Evolutionary conservation across 345 rosid species (phyloP), one percentile per base, ranked within the genome.

Genomic region (Heritiera littoralis): DNA sequence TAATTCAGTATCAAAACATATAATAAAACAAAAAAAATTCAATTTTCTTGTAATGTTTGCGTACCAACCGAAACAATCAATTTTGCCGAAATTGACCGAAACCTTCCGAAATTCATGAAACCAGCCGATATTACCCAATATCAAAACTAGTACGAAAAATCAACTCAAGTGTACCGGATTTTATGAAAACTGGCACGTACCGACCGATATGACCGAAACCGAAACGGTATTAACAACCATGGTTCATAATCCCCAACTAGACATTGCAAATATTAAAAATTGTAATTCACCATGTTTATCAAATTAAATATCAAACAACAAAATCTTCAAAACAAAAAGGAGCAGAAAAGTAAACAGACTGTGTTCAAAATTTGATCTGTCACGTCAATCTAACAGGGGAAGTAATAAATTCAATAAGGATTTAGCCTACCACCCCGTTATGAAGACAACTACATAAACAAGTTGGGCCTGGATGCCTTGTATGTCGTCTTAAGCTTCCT

Each of bases 401-500:
- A 54, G 76, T 56, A 54, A 38, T 55, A 72, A 55, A 5, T 63
- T 35, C 14, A 13, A 54, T n/a, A 18, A 10, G 28, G 67, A 12
- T 35, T 40, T 10, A 54, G 3, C 80, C 23, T 14, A 28, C 46
- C 58, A 77, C 11, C 9, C 48, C 51, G 18, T 35, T 15, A 35
- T n/a, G n/a, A 46, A 58, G 79, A 51, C 70, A 32, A 49, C 51
- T 86, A 86, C 93, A 86, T 79, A 67, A 92, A 90, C 84, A 90
- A 81, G 89, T 92, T 92, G 68, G 95, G 95, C 79, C 88, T 89
- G 76, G 91, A 80, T 9, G 93, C 95, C 87, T 88, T 91, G 86
- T 86, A 91, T 32, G 93, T 88, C 0, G 95, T 87, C 90, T 87
- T 90, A 18, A 91, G 85, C 88, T 91, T 91, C 89, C 93, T 88